A percentile compares a stretch with the other conserved stretches of the same genome.
These are phyloP conservation scores for Panicum hallii DNA, from an alignment of 202 grass and related monocot genomes.

Conservation along the genomic window DNA sequence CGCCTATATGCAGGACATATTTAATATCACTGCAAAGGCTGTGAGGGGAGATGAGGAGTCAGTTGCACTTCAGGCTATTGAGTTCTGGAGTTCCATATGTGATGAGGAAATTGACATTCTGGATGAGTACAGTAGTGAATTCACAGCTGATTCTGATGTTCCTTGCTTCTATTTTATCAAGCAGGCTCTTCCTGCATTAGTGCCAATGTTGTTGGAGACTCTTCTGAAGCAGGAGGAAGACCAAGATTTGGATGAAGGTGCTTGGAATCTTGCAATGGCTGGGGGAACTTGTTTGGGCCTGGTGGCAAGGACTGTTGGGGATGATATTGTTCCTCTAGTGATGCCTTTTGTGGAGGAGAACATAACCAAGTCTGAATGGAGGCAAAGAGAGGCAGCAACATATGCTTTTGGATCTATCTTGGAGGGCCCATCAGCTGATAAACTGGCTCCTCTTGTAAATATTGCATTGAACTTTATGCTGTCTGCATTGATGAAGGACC, in stretches of 20 bases:
- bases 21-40: constrained; percentile 94
- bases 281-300: constrained; percentile 93
- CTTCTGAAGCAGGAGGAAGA: constrained; percentile 98
- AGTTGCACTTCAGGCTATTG: constrained; percentile 92
- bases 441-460: constrained; percentile 84
- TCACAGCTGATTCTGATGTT: constrained; percentile 88
- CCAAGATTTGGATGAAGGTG: constrained; percentile 93
- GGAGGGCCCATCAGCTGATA: constrained; percentile 89
- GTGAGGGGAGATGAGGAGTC: constrained; percentile 90
- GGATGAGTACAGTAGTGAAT: constrained; percentile 86
- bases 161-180: constrained; percentile 96
- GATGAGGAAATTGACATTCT: constrained; percentile 96
- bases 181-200: constrained; percentile 82
- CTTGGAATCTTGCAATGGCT: constrained; percentile 97
- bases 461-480: constrained; percentile 88
- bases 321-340: constrained; percentile 94
- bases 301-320: constrained; percentile 86
- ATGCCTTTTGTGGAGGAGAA: constrained; percentile 96
- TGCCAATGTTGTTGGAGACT: constrained; percentile 84
- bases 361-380: constrained; percentile 91
- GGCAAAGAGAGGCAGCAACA: constrained; percentile 84
- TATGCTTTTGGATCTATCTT: constrained; percentile 95
- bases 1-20: constrained; percentile 87
- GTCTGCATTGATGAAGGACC: constrained; percentile 71
- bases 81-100: constrained; percentile 96